phyloP scores from a whole-genome alignment of 192 early-diverging fungal genomes.

The Paraglomus brasilianum region DNA sequence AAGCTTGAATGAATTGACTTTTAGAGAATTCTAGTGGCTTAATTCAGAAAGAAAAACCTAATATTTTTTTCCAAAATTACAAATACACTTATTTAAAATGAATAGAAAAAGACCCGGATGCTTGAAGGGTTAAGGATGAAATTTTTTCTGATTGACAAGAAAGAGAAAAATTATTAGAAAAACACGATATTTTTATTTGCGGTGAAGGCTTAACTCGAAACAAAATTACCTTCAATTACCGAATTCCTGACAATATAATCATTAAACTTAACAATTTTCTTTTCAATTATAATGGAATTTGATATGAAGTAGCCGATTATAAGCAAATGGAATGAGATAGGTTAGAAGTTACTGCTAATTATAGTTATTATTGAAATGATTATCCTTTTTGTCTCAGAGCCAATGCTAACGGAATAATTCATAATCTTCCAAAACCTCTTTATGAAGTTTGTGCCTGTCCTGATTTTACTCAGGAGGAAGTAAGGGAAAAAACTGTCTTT shows the following conservation, averaged over 20 bases:
- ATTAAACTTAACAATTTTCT: not conserved
- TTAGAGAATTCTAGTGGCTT: too few relatives aligned
- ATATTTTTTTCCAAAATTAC: too few relatives aligned
- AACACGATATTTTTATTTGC: not conserved
- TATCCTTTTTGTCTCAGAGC: not conserved
- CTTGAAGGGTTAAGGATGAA: not conserved
- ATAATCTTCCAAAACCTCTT: not conserved
- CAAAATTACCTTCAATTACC: too few relatives aligned
- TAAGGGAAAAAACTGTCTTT: not conserved
- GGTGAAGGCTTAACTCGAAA: not conserved
- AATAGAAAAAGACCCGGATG: not conserved
- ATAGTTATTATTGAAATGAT: slow-evolving; percentile 5
- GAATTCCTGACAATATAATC: not conserved
- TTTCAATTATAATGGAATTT: slow-evolving; percentile 11
- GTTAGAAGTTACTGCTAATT: not conserved
- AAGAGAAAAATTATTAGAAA: not conserved
- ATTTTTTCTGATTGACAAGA: not conserved
- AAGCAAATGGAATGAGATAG: not conserved
- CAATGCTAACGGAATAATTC: not conserved
- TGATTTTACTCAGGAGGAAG: not conserved
- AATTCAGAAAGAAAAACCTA: too few relatives aligned
- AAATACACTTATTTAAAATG: not conserved
- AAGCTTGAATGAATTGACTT: not conserved
- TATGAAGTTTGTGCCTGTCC: not conserved
- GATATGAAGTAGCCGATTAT: slow-evolving; percentile 10